These are phyloP conservation scores for Lepiota brunneoincarnata DNA, from an alignment of 768 basidiomycete genomes.

Conservation along the genomic window DNA sequence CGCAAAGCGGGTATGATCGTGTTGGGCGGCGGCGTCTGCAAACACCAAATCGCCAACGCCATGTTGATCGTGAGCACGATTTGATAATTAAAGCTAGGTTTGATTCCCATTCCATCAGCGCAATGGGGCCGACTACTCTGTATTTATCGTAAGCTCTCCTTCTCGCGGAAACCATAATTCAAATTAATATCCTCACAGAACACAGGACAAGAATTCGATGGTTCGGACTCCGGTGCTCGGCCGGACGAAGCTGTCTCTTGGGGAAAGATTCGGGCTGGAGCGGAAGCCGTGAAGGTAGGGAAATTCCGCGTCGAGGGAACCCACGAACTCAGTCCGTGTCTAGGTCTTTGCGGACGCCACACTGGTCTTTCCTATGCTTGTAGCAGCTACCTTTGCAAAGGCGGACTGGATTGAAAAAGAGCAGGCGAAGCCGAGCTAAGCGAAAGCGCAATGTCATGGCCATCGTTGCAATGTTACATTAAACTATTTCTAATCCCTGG, in stretches of 20 bases:
- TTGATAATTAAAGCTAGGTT: neutral
- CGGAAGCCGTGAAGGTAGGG: constrained; percentile 77
- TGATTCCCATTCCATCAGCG: constrained; percentile 48
- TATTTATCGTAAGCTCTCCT: constrained; percentile 72
- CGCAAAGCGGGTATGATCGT: constrained; percentile 98
- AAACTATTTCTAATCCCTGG: neutral
- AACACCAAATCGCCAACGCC: constrained; percentile 99
- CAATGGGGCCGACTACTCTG: constrained; percentile 96
- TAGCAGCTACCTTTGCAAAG: constrained; percentile 90
- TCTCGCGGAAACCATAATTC: neutral
- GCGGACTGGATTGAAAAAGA: constrained; percentile 17
- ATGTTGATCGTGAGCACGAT: constrained; percentile 86
- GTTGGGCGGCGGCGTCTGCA: constrained; percentile 96
- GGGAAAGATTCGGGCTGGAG: constrained; percentile 92
- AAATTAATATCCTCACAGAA: constrained; percentile 52
- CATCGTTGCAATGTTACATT: neutral
- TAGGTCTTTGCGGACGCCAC: constrained; percentile 96
- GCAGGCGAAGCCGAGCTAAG: neutral
- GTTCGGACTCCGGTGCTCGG: constrained; percentile 94
- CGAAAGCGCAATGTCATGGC: constrained; percentile 5
- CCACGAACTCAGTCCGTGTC: constrained; percentile 20
- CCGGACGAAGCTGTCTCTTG: constrained; percentile 98
- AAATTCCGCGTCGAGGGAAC: neutral
- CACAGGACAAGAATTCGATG: constrained; percentile 99
- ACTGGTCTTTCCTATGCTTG: constrained; percentile 90